Evolutionary conservation across 257 asterid genomes (phyloP).

Genomic region (Rauvolfia tetraphylla): DNA sequence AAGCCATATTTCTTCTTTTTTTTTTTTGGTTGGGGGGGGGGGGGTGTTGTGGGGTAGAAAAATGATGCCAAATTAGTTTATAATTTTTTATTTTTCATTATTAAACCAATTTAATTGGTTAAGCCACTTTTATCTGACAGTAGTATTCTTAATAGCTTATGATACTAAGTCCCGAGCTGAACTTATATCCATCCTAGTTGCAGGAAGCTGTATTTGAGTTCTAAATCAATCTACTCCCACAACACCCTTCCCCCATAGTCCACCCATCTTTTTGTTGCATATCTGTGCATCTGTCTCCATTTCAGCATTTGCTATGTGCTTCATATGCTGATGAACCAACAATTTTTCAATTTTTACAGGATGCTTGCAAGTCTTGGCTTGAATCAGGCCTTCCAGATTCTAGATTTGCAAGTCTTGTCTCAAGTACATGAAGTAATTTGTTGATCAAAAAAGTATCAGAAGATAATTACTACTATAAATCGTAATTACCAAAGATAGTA

Average conservation of each 20-base stretch:
- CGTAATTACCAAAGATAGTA: neutral
- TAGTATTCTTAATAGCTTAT: neutral
- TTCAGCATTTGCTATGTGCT: neutral
- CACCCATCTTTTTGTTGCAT: neutral
- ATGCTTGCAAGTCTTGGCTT: neutral
- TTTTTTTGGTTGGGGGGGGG: no score
- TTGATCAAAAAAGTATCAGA: neutral
- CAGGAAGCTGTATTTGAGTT: neutral
- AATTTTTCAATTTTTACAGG: neutral
- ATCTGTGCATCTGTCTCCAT: neutral
- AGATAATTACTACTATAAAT: neutral
- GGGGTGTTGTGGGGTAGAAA: no score
- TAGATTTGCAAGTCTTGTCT: neutral
- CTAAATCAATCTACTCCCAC: neutral
- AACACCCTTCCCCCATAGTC: neutral
- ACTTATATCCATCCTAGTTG: neutral
- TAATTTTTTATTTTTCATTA: no score
- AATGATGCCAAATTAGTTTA: no score
- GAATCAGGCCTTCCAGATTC: neutral
- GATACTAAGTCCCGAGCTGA: neutral
- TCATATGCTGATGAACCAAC: neutral
- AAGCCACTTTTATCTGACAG: neutral
- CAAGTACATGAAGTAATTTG: neutral
- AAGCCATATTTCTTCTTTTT: neutral
- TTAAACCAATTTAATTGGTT: neutral